phyloP scores from a whole-genome alignment of 2,329 filamentous ascomycete genomes.

The Ceratocystiopsis minuta region DNA sequence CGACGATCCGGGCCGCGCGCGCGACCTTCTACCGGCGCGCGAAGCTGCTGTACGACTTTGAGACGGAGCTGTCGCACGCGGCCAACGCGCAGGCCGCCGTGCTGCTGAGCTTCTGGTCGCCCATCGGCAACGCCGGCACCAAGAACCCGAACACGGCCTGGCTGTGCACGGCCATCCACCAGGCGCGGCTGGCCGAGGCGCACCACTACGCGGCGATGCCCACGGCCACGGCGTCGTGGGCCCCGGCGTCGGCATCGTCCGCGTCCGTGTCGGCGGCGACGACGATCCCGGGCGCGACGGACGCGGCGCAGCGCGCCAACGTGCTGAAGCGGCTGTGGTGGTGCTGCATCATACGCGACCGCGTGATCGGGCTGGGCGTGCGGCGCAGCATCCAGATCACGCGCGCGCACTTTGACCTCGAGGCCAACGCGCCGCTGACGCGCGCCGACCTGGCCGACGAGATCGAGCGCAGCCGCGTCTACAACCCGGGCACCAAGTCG shows the following conservation, averaged over 20 bases:
- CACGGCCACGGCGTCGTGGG: too few species aligned
- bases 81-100: conserved; percentile 23
- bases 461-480: conserved; percentile 13
- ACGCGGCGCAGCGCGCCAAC: conserved; percentile 12
- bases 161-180: conserved; percentile 9
- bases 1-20: conserved; percentile 5
- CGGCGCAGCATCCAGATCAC: conserved; percentile 33
- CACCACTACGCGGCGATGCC: conserved; percentile 8
- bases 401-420: conserved; percentile 26
- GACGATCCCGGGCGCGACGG: background rate
- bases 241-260: too few species aligned
- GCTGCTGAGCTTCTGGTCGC: conserved; percentile 24
- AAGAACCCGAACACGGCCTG: conserved; percentile 9
- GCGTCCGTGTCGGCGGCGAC: too few species aligned
- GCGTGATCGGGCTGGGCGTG: conserved; percentile 29
- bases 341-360: conserved; percentile 34
- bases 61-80: conserved; percentile 23
- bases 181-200: conserved; percentile 9
- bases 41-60: conserved; percentile 23
- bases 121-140: conserved; percentile 1
- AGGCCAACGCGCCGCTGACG: conserved; percentile 14
- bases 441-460: conserved; percentile 27
- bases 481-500: conserved; percentile 9
- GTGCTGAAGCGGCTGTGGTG: conserved; percentile 34
- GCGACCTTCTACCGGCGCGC: conserved; percentile 7